Conservation (phyloP, 1,139 yeast genomes). For the Kodamaea arcana region DNA sequence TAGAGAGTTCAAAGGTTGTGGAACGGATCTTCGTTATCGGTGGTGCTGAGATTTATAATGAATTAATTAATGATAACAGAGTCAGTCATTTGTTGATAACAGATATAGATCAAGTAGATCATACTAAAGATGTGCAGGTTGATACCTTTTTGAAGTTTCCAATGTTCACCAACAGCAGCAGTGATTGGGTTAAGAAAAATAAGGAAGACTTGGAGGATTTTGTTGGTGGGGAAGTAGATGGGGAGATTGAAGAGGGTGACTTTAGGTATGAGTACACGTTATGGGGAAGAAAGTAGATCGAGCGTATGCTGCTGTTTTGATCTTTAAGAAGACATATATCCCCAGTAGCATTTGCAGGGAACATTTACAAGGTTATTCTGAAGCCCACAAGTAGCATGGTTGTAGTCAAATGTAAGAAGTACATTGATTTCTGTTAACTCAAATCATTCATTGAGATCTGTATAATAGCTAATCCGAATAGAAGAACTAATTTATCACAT, state of each 20-base stretch:
- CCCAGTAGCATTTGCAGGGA: too few species aligned
- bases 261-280: constrained; percentile 47
- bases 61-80: constrained; percentile 40
- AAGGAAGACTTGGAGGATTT: constrained; percentile 34
- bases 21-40: constrained; percentile 81
- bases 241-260: constrained; percentile 44
- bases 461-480: too few species aligned
- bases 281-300: constrained; percentile 35
- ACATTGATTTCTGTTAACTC: too few species aligned
- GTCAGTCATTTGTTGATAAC: constrained; percentile 70
- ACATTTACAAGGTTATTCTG: too few species aligned
- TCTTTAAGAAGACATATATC: too few species aligned
- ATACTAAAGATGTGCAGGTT: constrained; percentile 35
- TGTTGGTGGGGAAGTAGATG: constrained; percentile 38
- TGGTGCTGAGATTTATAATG: constrained; percentile 82
- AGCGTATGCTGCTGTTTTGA: too few species aligned
- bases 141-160: constrained; percentile 59
- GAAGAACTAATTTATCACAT: too few species aligned
- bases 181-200: constrained; percentile 34
- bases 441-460: too few species aligned
- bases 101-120: constrained; percentile 43
- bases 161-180: constrained; percentile 15
- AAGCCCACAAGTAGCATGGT: too few species aligned
- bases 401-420: too few species aligned
- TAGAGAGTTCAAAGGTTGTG: constrained; percentile 19